Base-by-base conservation (phyloP, 306 rosid species). In the Inga oerstediana region DNA sequence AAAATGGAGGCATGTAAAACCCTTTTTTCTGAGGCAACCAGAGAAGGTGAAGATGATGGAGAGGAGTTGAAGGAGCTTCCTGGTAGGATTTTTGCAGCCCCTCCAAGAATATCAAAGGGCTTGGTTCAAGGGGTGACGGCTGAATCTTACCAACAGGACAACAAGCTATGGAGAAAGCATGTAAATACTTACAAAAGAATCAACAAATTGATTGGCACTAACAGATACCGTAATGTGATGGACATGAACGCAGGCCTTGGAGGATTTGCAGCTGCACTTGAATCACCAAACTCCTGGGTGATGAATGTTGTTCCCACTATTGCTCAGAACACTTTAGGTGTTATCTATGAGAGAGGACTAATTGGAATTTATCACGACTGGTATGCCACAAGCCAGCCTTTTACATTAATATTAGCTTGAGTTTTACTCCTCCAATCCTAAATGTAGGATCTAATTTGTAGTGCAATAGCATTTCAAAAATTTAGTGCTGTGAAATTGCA, bases 181-280 rank as follows among this genome's bases (percentile, higher is more conserved):
- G 84, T 94, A 35, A 87, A 71, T 74, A 67, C 88, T 56, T 94
- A 96, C 89, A 91, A 89, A 85, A 92, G 92, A 87, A 87, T 85
- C 16, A 92, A 96, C 86, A 82, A 61, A 73, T 82, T 94, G 86
- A 83, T 96, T 58, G 97, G 98, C 85, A 85, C 94, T 14, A 58
- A 88, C 30, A 90, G 98, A 89, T 92, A 88, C 64, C 91, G 97
- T 52, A 97, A 94, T 83, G 75, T 92, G 80, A 97, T 94, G 97
- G 99, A 97, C 88, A 97, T 97, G 99, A 97, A 97, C 82, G 97
- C 98, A 66, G 94, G 86, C 72, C 97, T 94, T 17, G 99, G 98
- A 82, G 99, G 99, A 84, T 97, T 97, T 83, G 97, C 94, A 35
- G 98, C 98, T 16, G 90, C 98, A 61, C 87, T 94, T 64, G 97